Evolutionary conservation across 2,329 filamentous ascomycete genomes (phyloP).

Genomic region (Phialocephala subalpina): DNA sequence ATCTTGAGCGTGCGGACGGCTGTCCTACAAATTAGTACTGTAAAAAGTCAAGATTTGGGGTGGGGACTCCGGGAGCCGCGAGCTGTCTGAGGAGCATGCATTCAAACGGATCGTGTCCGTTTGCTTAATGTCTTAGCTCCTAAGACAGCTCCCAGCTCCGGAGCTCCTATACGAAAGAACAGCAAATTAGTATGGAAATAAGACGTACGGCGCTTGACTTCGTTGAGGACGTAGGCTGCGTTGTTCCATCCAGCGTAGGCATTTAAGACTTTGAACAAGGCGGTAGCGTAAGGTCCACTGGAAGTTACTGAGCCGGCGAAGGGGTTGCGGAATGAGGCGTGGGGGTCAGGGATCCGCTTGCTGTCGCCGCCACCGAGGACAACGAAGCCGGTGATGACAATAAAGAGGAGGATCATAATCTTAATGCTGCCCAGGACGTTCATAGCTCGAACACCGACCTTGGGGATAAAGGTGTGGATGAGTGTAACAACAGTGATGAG

Average conservation of each 20-base stretch:
- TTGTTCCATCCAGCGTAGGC: conserved; percentile 62
- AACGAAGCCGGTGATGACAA: conserved; percentile 52
- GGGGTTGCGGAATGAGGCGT: conserved; percentile 53
- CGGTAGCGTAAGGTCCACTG: conserved; percentile 52
- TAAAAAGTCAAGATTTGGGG: no score
- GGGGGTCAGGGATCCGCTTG: conserved; percentile 36
- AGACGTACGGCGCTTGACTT: conserved; percentile 65
- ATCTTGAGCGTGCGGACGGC: conserved; percentile 63
- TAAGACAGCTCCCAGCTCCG: no score
- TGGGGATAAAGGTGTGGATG: conserved; percentile 54
- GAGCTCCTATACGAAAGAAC: no score
- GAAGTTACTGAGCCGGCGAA: conserved; percentile 56
- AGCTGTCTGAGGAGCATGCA: no score
- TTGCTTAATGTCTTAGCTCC: no score
- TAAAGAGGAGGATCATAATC: conserved; percentile 54
- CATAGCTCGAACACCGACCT: conserved; percentile 54
- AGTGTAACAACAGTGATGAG: conserved; percentile 55
- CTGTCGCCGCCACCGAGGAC: conserved; percentile 46
- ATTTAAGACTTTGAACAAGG: conserved; percentile 63
- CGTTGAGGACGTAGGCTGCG: conserved; percentile 62
- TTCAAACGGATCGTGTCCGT: no score
- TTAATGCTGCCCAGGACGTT: conserved; percentile 57
- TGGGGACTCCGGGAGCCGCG: no score
- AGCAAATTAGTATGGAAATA: no score
- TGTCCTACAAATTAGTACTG: no score